Base-by-base conservation (phyloP, 2,329 filamentous ascomycete genomes). In the Dactylonectria estremocensis region DNA sequence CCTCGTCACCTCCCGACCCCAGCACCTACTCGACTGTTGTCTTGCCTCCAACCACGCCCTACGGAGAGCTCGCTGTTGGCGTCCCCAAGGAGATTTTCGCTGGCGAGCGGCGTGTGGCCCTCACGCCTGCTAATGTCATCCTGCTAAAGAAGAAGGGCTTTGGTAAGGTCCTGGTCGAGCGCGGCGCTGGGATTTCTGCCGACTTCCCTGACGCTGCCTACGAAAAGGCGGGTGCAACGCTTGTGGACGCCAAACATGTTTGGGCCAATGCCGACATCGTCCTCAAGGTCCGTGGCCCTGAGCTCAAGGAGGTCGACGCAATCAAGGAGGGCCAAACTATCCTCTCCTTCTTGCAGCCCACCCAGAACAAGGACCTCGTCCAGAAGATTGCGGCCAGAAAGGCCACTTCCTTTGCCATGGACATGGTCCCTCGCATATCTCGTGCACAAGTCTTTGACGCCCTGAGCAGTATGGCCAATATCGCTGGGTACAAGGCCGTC, bases 381-480 rank as follows among this genome's bases (percentile, higher is more conserved):
- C 88, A 94, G 67, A 90, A 89, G 66, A 87, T 97, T 67, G 91
- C 93, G 28, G 85, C 86, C 43, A 89, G 89, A 55, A 91, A 92
- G 31, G 90, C 91, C 2, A 97, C 93, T 1, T 84, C 89, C 16
- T 96, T 97, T 77, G 94, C 95, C 22, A 97, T 97, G 94, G 95
- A 97, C 78, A 92, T 95, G 90, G 92, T 97, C 59, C 95, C 95
- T 16, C 90, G 95, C 46, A 97, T 97, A 74, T 97, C 94, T 1
- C 89, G 95, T 53, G 94, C 95, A 1, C 95, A 97, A 78, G 91
- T 93, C 0, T 97, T 97, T 75, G 94, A 97, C 81, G 94, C 94
- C 1, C 85, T 97, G 63, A 95, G 93, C 79, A 96, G 93, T 10
- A 97, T 97, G 95, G 94, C 95, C 67, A 97, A 97, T 75, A 97